Evolutionary conservation across 306 rosid genomes (phyloP).

Genomic region (Dicorynia guianensis): DNA sequence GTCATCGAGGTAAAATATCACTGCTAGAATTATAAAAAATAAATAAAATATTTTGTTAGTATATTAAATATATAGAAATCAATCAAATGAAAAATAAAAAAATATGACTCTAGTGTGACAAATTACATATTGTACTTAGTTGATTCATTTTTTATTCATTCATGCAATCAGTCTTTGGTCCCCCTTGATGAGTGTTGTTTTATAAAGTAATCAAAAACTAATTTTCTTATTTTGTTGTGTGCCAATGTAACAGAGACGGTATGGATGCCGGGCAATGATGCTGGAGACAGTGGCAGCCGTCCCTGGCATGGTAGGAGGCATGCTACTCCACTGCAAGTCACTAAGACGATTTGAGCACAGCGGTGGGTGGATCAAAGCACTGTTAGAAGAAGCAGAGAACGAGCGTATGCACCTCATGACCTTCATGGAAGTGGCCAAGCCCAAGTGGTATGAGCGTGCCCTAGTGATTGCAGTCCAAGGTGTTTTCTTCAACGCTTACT

Average conservation of each 20-base stretch:
- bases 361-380: constrained; percentile 80
- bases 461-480: constrained; percentile 74
- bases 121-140: too few relatives aligned
- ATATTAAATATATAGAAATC: too few relatives aligned
- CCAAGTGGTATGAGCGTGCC: constrained; percentile 79
- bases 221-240: not conserved
- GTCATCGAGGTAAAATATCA: too few relatives aligned
- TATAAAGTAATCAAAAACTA: too few relatives aligned
- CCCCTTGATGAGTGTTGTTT: too few relatives aligned
- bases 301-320: constrained; percentile 87
- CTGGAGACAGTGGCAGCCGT: constrained; percentile 89
- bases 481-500: constrained; percentile 80
- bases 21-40: too few relatives aligned
- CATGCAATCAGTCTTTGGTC: too few relatives aligned
- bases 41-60: too few relatives aligned
- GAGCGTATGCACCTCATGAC: constrained; percentile 88
- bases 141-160: too few relatives aligned
- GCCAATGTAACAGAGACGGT: constrained; percentile 58
- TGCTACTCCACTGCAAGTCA: constrained; percentile 71
- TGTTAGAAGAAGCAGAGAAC: constrained; percentile 84
- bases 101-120: too few relatives aligned
- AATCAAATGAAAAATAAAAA: too few relatives aligned
- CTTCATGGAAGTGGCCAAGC: constrained; percentile 78
- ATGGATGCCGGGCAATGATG: constrained; percentile 92
- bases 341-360: constrained; percentile 75